Base-by-base conservation (phyloP, 2,329 filamentous ascomycete genomes). In the Xylaria sp. region DNA sequence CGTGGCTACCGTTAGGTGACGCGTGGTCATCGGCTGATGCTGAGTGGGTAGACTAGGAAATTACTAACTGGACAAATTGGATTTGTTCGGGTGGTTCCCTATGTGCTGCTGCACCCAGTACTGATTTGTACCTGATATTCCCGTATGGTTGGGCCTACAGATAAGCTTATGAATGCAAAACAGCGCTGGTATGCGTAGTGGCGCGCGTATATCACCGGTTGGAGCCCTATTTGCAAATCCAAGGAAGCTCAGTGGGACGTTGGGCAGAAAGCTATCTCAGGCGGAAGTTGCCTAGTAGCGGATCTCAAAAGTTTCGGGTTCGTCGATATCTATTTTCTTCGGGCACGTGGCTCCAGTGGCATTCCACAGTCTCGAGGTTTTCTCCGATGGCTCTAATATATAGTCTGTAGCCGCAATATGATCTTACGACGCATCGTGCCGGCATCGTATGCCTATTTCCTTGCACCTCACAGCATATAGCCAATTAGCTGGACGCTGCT, bases 1-100 rank as follows among this genome's bases (percentile, higher is more conserved):
- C 46, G 76, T 80, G 28, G 74, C 80, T 51, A 77, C 83, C 55
- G 79, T 84, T 67, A 83, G 85, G 76, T 89, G 78, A 84, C 54
- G 20, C 54, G 20, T 46, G 76, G 73, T 69, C 69, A 62, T 73
- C 66, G 31, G 25, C 56, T 64, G 23, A 67, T 50, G 39, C 20
- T 55, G 46, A 50, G 15, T 67, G 46, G 25, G 44, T 44, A 51
- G 25, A 48, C 56, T n/a, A 51, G 39, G 25, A 13, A 13, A 60
- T 25, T 50, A 44, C 28, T 15, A 31, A 25, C 48, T 37, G 39
- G 41, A 37, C 46, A 61, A 55, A 44, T 59, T 50, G 44, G 65
- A 51, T 57, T 66, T 61, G 54, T 37, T 56, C 55, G 37, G 46
- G 37, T 39, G 63, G 46, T 31, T 60, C 44, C 37, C 46, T 54